Evolutionary conservation across 306 rosid species (phyloP).

Genomic region (Carpinus viminea): DNA sequence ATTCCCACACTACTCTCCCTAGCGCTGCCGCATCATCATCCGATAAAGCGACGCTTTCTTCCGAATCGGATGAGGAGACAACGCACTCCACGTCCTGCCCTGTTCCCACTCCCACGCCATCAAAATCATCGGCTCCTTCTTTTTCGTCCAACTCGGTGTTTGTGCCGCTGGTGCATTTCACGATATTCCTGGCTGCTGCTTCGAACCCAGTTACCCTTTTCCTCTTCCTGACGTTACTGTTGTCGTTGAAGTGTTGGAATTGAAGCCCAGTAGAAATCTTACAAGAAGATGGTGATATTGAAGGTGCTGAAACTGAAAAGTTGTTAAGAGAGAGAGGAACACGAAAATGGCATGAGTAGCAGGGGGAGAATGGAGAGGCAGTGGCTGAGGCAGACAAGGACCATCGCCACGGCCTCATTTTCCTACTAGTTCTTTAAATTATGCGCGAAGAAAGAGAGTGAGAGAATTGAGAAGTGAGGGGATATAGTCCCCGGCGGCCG

Average conservation of each 20-base stretch:
- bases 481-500: no score
- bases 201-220: background rate
- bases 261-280: conserved; percentile 29
- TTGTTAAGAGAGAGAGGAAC: conserved; percentile 4
- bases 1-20: conserved; percentile 48
- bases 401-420: conserved; percentile 22
- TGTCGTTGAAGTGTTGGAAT: background rate
- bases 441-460: background rate
- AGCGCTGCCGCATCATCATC: background rate
- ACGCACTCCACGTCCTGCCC: conserved; percentile 71
- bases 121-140: conserved; percentile 19
- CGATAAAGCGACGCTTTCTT: background rate
- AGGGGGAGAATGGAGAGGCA: conserved; percentile 9
- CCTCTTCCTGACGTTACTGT: background rate
- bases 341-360: conserved; percentile 8
- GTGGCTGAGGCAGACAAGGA: conserved; percentile 26
- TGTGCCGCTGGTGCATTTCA: conserved; percentile 27
- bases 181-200: background rate
- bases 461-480: background rate
- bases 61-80: background rate
- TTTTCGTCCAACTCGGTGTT: conserved; percentile 32
- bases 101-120: conserved; percentile 68
- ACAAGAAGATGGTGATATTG: background rate
- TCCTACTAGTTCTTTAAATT: background rate
- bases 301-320: conserved; percentile 22